Conservation (phyloP, 176 grass and related monocot genomes). For the Saccharum spontaneum region DNA sequence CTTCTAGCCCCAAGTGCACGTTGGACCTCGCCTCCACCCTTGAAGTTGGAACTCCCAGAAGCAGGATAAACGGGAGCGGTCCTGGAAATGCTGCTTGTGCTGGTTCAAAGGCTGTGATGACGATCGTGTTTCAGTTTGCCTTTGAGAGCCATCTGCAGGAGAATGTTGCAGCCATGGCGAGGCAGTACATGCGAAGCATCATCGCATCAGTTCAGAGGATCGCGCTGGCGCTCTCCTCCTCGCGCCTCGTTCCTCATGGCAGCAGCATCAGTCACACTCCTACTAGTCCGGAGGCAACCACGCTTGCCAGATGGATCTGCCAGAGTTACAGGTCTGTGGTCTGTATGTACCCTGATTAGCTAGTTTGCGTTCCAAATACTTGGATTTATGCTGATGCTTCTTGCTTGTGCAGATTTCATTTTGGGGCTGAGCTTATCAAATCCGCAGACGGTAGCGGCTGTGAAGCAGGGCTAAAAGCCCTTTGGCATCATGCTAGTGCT, state of each 20-base stretch:
- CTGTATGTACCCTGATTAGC: background rate
- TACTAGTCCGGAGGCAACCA: constrained; percentile 56
- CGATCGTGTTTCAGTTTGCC: constrained; percentile 91
- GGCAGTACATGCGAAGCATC: constrained; percentile 83
- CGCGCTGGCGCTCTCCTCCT: constrained; percentile 67
- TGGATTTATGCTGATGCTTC: constrained; percentile 8
- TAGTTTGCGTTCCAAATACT: background rate
- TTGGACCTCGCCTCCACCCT: constrained; percentile 90
- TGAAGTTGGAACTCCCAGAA: constrained; percentile 54
- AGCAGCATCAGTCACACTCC: background rate
- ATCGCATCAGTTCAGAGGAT: constrained; percentile 81
- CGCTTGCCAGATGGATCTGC: constrained; percentile 79
- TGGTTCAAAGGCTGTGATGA: constrained; percentile 71
- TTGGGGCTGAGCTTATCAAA: constrained; percentile 66
- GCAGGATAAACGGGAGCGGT: constrained; percentile 4
- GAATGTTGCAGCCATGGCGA: constrained; percentile 69
- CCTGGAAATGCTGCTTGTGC: background rate
- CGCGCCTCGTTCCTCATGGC: constrained; percentile 29
- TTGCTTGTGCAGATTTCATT: constrained; percentile 55
- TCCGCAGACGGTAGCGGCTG: constrained; percentile 16
- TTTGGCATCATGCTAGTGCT: constrained; percentile 75
- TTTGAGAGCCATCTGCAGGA: constrained; percentile 91
- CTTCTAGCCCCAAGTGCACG: constrained; percentile 65
- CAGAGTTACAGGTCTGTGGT: constrained; percentile 78
- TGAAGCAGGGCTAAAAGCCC: constrained; percentile 50